Conservation (phyloP, 495 filamentous ascomycete genomes). For the Xylaria sp. region DNA sequence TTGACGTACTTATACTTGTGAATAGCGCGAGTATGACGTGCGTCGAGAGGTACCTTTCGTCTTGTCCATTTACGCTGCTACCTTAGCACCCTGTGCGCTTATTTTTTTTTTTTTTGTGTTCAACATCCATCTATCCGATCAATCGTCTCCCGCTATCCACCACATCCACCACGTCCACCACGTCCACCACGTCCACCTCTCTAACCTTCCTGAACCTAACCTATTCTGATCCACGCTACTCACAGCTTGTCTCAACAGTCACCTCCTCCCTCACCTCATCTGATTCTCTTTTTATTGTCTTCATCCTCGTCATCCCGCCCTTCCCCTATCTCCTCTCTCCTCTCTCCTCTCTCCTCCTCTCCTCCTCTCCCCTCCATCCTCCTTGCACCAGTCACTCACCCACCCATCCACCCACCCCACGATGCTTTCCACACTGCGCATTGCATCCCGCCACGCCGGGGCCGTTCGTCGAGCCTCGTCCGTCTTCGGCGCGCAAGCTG, state of each 20-base stretch:
- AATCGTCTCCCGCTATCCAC: neutral
- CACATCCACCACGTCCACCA: too few species aligned
- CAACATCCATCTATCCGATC: constrained; percentile 12
- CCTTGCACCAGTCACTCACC: constrained; percentile 13
- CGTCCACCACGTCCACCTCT: neutral
- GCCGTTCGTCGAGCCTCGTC: constrained; percentile 43
- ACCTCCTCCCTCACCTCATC: neutral
- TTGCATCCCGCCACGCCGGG: constrained; percentile 39
- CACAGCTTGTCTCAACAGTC: neutral
- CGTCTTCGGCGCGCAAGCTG: constrained; percentile 54
- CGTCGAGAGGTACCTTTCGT: neutral
- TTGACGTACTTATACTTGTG: too few species aligned
- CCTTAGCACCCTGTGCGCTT: too few species aligned
- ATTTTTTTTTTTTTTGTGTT: constrained; percentile 13
- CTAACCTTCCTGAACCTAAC: neutral
- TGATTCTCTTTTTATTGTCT: neutral
- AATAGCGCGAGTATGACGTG: constrained; percentile 8
- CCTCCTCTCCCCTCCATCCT: constrained; percentile 25
- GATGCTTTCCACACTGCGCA: constrained; percentile 41
- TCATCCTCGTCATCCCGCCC: neutral
- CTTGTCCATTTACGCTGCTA: too few species aligned
- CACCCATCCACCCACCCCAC: constrained; percentile 25
- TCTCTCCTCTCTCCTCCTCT: constrained; percentile 30
- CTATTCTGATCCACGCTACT: neutral
- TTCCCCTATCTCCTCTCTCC: constrained; percentile 7